These are phyloP conservation scores for Diaporthe citrichinensis DNA, from an alignment of 2,329 filamentous ascomycete species.

Conservation along the genomic window DNA sequence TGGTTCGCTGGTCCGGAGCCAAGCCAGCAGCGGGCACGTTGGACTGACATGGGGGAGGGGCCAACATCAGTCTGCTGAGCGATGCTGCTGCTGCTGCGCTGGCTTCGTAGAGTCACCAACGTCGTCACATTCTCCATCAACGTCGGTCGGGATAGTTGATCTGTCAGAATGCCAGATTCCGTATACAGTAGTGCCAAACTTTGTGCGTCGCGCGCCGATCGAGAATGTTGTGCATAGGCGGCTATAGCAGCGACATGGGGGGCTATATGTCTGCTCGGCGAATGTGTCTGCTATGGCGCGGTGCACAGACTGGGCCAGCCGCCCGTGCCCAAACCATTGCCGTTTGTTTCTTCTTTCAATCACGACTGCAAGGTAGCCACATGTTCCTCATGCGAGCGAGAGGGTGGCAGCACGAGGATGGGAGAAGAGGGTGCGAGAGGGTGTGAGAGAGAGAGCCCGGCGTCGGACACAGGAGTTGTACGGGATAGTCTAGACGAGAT, in stretches of 20 bases:
- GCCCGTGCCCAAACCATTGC: constrained; percentile 1
- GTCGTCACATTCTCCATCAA: background rate
- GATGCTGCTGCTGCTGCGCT: background rate
- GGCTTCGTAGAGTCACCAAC: background rate
- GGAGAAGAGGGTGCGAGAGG: background rate
- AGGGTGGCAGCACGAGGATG: background rate
- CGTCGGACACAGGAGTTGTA: constrained; percentile 20
- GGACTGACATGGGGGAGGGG: background rate
- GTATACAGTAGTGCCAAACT: constrained; percentile 7
- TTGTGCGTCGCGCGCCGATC: constrained; percentile 8
- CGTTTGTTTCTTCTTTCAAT: background rate
- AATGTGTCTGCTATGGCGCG: background rate
- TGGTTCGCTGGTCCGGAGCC: background rate
- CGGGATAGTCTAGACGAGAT: constrained; percentile 34
- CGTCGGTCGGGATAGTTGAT: background rate
- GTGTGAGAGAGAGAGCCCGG: background rate
- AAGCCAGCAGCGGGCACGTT: background rate
- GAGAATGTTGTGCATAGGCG: constrained; percentile 31
- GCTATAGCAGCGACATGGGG: constrained; percentile 24
- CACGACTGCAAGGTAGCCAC: background rate
- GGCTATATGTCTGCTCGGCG: constrained; percentile 11
- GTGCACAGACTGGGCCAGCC: constrained; percentile 22
- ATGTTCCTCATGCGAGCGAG: background rate
- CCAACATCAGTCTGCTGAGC: background rate
- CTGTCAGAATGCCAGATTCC: constrained; percentile 19